A percentile compares a stretch with the other conserved stretches of the same genome.
Evolutionary conservation across 768 basidiomycete genomes (phyloP).

Genomic region (Russula dissimulans): DNA sequence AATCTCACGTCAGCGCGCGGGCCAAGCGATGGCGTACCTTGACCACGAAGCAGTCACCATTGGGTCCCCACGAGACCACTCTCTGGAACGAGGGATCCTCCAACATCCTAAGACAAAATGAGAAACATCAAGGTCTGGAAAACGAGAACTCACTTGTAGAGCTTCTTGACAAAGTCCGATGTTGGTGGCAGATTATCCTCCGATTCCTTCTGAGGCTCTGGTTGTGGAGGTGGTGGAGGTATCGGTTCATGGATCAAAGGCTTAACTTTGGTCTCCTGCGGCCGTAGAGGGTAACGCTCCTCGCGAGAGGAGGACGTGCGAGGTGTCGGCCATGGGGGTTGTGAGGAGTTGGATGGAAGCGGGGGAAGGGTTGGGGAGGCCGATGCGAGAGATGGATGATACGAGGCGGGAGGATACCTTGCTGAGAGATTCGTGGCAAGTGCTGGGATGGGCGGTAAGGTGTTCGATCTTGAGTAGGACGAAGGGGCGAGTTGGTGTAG

Average conservation of each 20-base stretch:
- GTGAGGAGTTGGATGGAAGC: slow-evolving; percentile 21
- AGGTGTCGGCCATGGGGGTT: slow-evolving; percentile 28
- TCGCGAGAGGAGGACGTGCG: slow-evolving; percentile 29
- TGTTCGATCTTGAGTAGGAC: slow-evolving; percentile 32
- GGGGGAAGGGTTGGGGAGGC: slow-evolving; percentile 25
- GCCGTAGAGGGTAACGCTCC: slow-evolving; percentile 26
- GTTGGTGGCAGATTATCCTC: slow-evolving; percentile 83
- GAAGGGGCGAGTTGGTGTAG: slow-evolving; percentile 30
- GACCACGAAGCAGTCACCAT: slow-evolving; percentile 85
- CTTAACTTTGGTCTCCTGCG: slow-evolving; percentile 23
- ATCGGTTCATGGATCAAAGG: slow-evolving; percentile 15
- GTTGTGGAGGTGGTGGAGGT: slow-evolving; percentile 16
- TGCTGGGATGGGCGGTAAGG: slow-evolving; percentile 32
- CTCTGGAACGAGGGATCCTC: slow-evolving; percentile 65
- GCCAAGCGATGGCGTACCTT: slow-evolving; percentile 32
- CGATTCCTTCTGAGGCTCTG: slow-evolving; percentile 16
- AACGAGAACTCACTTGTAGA: slow-evolving; percentile 62
- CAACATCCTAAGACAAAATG: slow-evolving; percentile 56
- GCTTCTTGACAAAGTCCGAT: slow-evolving; percentile 88
- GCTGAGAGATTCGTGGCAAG: slow-evolving; percentile 23
- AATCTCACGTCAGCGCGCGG: slow-evolving; percentile 6
- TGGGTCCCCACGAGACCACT: slow-evolving; percentile 76
- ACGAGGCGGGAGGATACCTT: slow-evolving; percentile 30
- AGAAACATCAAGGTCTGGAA: background rate
- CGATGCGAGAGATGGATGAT: slow-evolving; percentile 29